phyloP scores from a whole-genome alignment of 257 asterid genomes.

The Datura wrightii region DNA sequence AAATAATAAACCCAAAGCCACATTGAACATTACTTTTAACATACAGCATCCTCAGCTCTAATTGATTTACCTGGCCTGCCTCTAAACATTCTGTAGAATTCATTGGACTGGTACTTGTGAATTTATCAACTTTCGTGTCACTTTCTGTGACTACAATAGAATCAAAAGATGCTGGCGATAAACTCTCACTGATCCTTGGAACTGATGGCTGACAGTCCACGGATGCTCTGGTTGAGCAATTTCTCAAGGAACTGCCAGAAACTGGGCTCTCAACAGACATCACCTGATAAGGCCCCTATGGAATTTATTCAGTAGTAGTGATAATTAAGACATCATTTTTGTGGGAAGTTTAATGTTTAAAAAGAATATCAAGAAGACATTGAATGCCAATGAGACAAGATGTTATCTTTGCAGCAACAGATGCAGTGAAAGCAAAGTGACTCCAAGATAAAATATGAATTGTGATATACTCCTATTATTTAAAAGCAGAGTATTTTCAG shows the following conservation, averaged over 20 bases:
- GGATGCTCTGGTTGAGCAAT: slow-evolving; percentile 58
- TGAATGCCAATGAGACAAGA: not conserved
- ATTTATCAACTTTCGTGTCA: slow-evolving; percentile 59
- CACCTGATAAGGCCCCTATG: slow-evolving; percentile 62
- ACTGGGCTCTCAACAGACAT: slow-evolving; percentile 64
- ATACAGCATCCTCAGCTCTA: not conserved
- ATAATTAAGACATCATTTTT: slow-evolving; percentile 2
- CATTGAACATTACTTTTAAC: not conserved
- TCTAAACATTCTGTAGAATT: slow-evolving; percentile 63
- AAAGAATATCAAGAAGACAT: slow-evolving; percentile 17
- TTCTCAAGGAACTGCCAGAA: slow-evolving; percentile 56
- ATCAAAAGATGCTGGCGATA: slow-evolving; percentile 72
- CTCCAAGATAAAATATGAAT: not conserved
- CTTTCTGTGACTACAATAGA: slow-evolving; percentile 66
- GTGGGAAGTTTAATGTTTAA: slow-evolving; percentile 20
- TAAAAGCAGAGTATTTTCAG: not conserved
- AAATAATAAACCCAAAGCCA: slow-evolving; percentile 8
- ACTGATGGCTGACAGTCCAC: slow-evolving; percentile 64
- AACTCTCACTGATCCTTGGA: slow-evolving; percentile 63
- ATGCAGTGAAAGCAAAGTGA: not conserved
- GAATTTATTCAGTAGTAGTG: slow-evolving; percentile 23
- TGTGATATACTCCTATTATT: not conserved
- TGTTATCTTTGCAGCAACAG: not conserved
- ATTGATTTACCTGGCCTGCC: slow-evolving; percentile 51
- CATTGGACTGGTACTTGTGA: slow-evolving; percentile 54